Evolutionary conservation across 2,329 filamentous ascomycete species (phyloP), one percentile per base, ranked within the genome.

Genomic region (Chrysoporthe puriensis): DNA sequence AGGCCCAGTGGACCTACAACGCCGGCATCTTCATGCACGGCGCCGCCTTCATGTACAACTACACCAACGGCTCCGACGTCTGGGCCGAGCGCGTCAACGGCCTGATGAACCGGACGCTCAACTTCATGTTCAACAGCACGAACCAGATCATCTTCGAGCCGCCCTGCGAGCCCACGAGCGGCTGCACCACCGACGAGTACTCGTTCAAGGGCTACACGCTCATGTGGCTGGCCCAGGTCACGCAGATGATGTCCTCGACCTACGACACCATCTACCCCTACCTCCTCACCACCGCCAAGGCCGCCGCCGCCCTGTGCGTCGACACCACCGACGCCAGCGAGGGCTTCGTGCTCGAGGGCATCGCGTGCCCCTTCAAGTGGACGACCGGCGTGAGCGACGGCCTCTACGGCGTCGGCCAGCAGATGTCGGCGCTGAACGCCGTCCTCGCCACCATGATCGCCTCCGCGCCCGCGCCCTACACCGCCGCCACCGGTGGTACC

Each of bases 201-300:
- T 87, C 88, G 1, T 93, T 91, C 84, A 92, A 92, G 76, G 90
- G 89, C 36, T 88, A 90, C 66, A 80, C 91, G 16, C 83, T 87
- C 69, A 85, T 88, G 52, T 91, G 89, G 87, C 81, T 92, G 70
- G 83, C 86, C 9, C 82, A 85, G 32, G 83, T 85, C 0, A 84
- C 86, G 1, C 83, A 89, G 71, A 68, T 92, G 57, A 88, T 87
- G 0, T 89, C 90, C 0, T 84, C 83, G 48, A 87, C 85, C 0
- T 77, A 77, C 36, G 77, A 83, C 1, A 79, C 76, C 21, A 87
- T 93, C 69, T 78, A 85, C 60, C 84, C 87, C 1, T 83, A 87
- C 14, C 81, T 93, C 4, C 78, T 80, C 60, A 82, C 79, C 0
- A 89, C 88, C 0, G 82, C 89, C 14, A 69, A 82, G 61, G 89